These are phyloP conservation scores for Sparassis latifolia DNA, from an alignment of 1,284 basidiomycete species.

Conservation along the genomic window DNA sequence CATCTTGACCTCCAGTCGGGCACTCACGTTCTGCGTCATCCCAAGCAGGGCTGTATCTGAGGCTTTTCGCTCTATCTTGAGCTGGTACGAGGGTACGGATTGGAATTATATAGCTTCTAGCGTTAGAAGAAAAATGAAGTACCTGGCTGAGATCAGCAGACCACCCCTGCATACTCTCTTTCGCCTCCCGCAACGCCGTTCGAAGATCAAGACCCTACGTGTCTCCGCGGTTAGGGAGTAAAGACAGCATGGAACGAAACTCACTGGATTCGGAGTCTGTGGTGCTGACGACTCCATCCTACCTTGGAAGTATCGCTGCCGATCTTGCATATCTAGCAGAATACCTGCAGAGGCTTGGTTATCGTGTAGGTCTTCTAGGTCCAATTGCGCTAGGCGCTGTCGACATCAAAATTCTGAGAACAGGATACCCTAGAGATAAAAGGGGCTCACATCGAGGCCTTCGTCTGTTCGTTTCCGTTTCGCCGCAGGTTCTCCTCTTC, in stretches of 20 bases:
- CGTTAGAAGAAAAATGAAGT: conserved; percentile 5
- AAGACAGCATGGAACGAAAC: not conserved
- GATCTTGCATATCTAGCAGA: conserved; percentile 77
- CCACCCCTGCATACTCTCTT: conserved; percentile 50
- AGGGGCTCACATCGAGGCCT: conserved; percentile 18
- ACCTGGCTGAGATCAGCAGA: conserved; percentile 53
- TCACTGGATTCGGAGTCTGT: conserved; percentile 28
- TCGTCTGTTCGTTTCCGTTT: conserved; percentile 54
- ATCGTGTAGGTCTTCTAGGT: conserved; percentile 82
- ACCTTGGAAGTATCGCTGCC: conserved; percentile 71
- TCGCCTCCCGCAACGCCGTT: conserved; percentile 39
- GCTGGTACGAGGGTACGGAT: conserved; percentile 12
- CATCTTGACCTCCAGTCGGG: conserved; percentile 57
- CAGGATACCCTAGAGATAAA: not conserved
- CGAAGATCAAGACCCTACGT: conserved; percentile 26
- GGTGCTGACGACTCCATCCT: conserved; percentile 34
- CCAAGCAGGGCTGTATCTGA: conserved; percentile 60
- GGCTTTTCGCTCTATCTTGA: conserved; percentile 59
- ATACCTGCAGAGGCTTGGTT: conserved; percentile 62
- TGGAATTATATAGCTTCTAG: not conserved
- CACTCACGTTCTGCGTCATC: conserved; percentile 74
- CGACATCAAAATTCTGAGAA: not conserved
- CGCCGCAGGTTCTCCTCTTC: conserved; percentile 50
- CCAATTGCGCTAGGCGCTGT: conserved; percentile 64
- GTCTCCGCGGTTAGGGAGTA: too few species aligned